Evolutionary conservation across 73 alveolate genomes (phyloP).

Genomic region (Tetrahymena malaccensis): DNA sequence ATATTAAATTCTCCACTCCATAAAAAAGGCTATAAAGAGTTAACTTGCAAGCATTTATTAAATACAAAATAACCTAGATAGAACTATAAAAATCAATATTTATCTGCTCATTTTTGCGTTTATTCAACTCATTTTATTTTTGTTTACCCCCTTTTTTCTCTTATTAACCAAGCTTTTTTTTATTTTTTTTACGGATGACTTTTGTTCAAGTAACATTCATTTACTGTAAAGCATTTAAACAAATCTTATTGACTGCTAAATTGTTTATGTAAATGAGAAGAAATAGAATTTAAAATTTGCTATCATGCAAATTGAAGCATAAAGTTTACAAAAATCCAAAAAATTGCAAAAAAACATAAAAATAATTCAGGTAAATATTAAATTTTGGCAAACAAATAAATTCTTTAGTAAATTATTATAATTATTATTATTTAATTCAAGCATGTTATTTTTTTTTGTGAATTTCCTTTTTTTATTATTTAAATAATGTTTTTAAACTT

Average conservation of each 20-base stretch:
- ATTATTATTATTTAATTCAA: neutral
- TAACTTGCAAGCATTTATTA: neutral
- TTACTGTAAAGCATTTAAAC: no score
- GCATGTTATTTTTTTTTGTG: neutral
- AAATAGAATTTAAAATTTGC: neutral
- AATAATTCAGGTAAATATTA: neutral
- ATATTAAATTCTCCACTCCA: neutral
- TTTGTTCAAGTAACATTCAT: neutral
- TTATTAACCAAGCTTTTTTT: no score
- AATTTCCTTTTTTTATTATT: no score
- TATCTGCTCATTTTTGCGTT: neutral
- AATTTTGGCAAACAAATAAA: no score
- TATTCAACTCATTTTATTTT: neutral
- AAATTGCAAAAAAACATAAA: neutral
- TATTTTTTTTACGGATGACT: no score
- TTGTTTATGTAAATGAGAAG: no score
- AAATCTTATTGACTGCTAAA: neutral
- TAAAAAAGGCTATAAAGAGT: neutral
- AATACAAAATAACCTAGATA: neutral
- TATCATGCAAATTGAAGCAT: neutral
- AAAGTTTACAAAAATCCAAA: neutral
- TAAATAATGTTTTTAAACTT: neutral
- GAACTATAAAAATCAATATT: neutral
- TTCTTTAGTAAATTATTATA: neutral
- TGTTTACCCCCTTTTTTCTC: no score